Base-by-base conservation (phyloP, 495 filamentous ascomycete genomes). In the Aspergillus baeticus region DNA sequence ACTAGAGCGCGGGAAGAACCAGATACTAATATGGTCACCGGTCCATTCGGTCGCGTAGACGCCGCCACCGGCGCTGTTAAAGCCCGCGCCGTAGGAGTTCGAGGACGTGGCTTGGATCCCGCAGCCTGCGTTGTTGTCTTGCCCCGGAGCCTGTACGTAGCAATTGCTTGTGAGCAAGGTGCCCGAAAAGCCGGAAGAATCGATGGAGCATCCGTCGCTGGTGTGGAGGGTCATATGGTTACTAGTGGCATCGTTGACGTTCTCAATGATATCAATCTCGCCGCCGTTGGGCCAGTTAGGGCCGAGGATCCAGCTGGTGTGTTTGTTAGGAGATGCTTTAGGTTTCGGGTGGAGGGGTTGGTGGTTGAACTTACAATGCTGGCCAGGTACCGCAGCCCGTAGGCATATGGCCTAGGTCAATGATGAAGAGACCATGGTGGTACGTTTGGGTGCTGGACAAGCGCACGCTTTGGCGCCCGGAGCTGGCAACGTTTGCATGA, bases 231-330 rank as follows among this genome's bases (percentile, higher is more conserved):
- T 81, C 77, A 89, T 84, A 34, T 79, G 72, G 68, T 88, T 87
- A 26, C 70, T 69, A 33, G 71, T 61, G 13, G 73, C 65, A 22
- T 69, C 63, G 73, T 88, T 87, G 47, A 85, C 84, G 36, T 85
- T 82, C 68, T 91, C 87, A 71, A 92, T 86, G 43, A 91, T 78
- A 54, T 90, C 87, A 61, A 89, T 85, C 64, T 90, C 86, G 53
- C 87, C 87, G 59, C 83, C 75, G n/a, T 67, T 66, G 21, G 87
- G 87, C 87, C 87, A 90, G 73, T 82, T 74, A 33, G 66, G 56
- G 51, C 81, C 82, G 34, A 81, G 67, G 54, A 80, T 73, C 76
- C 78, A 82, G 71, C 76, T 78, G 26, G 8, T 8, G 34, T 22
- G 31, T 18, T 1, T 13, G 34, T 59, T 59, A 63, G 55, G 0